Evolutionary conservation across 768 basidiomycete genomes (phyloP), one percentile per base, ranked within the genome.

Genomic region (Pleurotus sapidus): DNA sequence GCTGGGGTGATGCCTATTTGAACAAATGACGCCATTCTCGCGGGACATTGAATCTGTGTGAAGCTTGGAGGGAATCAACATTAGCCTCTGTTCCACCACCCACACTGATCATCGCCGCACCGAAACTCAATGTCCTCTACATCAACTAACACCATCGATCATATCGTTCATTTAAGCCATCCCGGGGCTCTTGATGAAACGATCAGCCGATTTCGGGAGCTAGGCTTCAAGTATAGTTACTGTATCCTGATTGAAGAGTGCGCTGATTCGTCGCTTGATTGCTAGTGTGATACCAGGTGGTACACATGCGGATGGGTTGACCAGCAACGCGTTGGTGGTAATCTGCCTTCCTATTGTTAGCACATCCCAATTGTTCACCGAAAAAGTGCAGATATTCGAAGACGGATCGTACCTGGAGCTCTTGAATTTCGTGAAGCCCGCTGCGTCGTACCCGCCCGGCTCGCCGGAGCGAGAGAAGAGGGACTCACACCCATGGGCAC

Each of bases 141-240:
- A 27, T 59, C 58, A n/a, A 59, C 59, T n/a, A 57, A 43, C 12
- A 62, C 17, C 24, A 27, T 89, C 9, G 89, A 91, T 60, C 89
- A 91, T 61, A 82, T 91, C 57, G 79, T 91, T 0, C 83, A 89
- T 65, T 73, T 91, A n/a, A 84, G 84, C 0, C 83, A 87, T 0
- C 84, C 87, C 1, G 85, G 81, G 0, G 75, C 82, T 0, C 73
- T 89, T 8, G 65, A 75, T 17, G 68, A 78, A 34, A 77, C 75
- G 18, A 73, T 82, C 0, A 66, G 77, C 18, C 78, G 82, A 46
- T 89, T 87, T 59, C 72, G 72, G 17, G 63, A 76, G n/a, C 69
- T 87, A 3, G 89, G 88, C 4, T 89, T 91, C 78, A 81, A 74
- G 89, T 89, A 60, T 57, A 79, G 61, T 45, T 45, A 39, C 23